Percentiles rank a stretch among this genome's conserved stretches.
phyloP scores from a whole-genome alignment of 1,284 basidiomycete species.

The Sanghuangporus sanghuang region DNA sequence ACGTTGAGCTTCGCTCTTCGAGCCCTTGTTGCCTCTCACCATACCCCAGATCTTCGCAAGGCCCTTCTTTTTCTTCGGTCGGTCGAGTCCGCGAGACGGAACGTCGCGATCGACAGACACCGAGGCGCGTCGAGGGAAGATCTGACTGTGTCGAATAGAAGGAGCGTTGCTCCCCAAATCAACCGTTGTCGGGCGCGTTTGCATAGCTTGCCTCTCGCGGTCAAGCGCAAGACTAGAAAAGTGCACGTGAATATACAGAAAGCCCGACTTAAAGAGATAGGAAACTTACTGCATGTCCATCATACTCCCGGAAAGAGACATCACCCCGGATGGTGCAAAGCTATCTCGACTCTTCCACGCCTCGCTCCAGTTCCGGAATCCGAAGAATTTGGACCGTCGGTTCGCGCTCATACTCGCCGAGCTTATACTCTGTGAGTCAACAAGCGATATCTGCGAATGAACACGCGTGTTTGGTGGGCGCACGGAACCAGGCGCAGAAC shows the following conservation, averaged over 20 bases:
- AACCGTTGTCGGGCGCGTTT: conserved; percentile 35
- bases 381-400: conserved; percentile 75
- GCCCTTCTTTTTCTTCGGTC: conserved; percentile 73
- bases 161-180: conserved; percentile 36
- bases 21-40: conserved; percentile 50
- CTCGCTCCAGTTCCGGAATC: conserved; percentile 70
- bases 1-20: conserved; percentile 26
- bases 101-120: conserved; percentile 43
- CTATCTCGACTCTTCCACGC: conserved; percentile 77
- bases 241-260: conserved; percentile 10
- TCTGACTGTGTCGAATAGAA: conserved; percentile 46
- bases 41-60: conserved; percentile 81
- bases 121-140: conserved; percentile 22
- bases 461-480: conserved; percentile 54
- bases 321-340: conserved; percentile 55
- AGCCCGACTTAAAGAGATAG: conserved; percentile 9
- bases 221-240: conserved; percentile 63
- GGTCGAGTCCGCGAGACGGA: conserved; percentile 35
- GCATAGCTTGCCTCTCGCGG: conserved; percentile 45
- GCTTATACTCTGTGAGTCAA: conserved; percentile 67
- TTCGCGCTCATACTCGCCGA: conserved; percentile 48
- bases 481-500: conserved; percentile 43
- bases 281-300: conserved; percentile 87
- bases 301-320: conserved; percentile 74
- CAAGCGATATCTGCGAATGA: conserved; percentile 72